Evolutionary conservation across 1,139 yeast species (phyloP).

Genomic region (Zygosaccharomyces pseudobailii): DNA sequence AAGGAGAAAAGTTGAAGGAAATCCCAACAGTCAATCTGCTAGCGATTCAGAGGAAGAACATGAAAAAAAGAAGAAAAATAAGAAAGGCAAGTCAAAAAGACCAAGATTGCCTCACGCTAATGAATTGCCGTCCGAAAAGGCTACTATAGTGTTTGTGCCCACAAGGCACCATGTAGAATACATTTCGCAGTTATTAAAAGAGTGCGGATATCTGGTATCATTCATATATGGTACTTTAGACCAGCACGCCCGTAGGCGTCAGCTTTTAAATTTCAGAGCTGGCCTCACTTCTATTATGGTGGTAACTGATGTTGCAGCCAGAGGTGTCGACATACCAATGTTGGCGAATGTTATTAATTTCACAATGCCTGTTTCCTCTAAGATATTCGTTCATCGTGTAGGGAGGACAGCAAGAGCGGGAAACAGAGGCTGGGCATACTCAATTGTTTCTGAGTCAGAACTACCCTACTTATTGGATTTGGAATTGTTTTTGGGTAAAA

Average conservation of each 20-base stretch:
- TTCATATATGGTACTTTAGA: conserved; percentile 92
- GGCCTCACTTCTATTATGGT: conserved; percentile 82
- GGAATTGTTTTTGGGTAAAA: conserved; percentile 84
- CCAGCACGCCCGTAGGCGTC: conserved; percentile 90
- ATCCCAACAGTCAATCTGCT: conserved; percentile 43
- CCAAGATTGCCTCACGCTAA: conserved; percentile 71
- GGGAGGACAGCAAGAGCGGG: conserved; percentile 99
- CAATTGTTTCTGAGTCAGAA: conserved; percentile 80
- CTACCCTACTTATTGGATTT: conserved; percentile 85
- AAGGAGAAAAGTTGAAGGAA: conserved; percentile 44
- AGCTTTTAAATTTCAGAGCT: conserved; percentile 74
- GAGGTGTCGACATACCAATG: conserved; percentile 98
- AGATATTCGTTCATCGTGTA: conserved; percentile 92
- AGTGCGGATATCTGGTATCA: conserved; percentile 81
- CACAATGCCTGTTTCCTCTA: conserved; percentile 86
- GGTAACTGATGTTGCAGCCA: conserved; percentile 98
- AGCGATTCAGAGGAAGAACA: conserved; percentile 45
- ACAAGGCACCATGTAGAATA: conserved; percentile 98
- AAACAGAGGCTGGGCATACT: conserved; percentile 95
- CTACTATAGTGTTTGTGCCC: conserved; percentile 93
- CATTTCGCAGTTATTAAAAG: conserved; percentile 60
- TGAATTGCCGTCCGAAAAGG: conserved; percentile 73
- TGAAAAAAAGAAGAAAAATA: conserved; percentile 36
- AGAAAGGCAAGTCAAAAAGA: conserved; percentile 42
- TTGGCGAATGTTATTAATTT: conserved; percentile 90